Conservation (phyloP, 176 grass and related monocot species). For the Ensete ventricosum region DNA sequence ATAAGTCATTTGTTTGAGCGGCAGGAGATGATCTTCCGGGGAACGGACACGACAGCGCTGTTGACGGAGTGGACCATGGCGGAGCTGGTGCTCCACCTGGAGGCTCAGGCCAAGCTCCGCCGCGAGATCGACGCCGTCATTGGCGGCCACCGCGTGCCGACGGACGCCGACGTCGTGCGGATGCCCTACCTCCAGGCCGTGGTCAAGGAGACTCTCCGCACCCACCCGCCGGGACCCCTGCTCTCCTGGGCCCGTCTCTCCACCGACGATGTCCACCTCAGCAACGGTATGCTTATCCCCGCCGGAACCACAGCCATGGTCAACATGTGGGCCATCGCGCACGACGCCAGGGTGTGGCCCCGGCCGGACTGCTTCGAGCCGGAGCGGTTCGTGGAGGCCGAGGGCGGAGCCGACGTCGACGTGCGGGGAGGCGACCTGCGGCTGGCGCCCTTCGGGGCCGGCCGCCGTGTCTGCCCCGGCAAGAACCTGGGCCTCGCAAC, state of each 20-base stretch:
- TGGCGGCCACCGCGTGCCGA: neutral
- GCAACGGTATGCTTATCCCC: slow-evolving; percentile 67
- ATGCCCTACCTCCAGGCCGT: slow-evolving; percentile 73
- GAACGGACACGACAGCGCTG: slow-evolving; percentile 71
- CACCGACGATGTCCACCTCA: slow-evolving; percentile 42
- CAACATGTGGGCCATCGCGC: slow-evolving; percentile 82
- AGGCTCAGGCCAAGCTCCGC: slow-evolving; percentile 41
- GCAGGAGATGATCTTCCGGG: slow-evolving; percentile 87
- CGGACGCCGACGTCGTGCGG: slow-evolving; percentile 43
- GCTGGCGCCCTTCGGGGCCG: slow-evolving; percentile 63
- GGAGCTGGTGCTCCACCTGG: slow-evolving; percentile 48
- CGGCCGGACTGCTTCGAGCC: slow-evolving; percentile 33
- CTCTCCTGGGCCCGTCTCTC: slow-evolving; percentile 72
- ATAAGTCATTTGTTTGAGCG: neutral
- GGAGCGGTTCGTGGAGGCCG: slow-evolving; percentile 31
- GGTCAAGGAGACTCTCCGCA: slow-evolving; percentile 58
- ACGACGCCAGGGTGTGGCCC: slow-evolving; percentile 47
- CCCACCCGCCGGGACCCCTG: slow-evolving; percentile 51
- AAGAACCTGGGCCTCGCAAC: slow-evolving; percentile 66
- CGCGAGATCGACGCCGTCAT: slow-evolving; percentile 34
- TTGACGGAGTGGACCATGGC: slow-evolving; percentile 80
- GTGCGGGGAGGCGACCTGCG: slow-evolving; percentile 58
- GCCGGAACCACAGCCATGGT: slow-evolving; percentile 67
- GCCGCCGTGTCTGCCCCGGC: slow-evolving; percentile 61
- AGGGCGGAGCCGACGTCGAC: slow-evolving; percentile 63